Evolutionary conservation across 495 filamentous ascomycete genomes (phyloP).

Genomic region (Cercophora newfieldiana): DNA sequence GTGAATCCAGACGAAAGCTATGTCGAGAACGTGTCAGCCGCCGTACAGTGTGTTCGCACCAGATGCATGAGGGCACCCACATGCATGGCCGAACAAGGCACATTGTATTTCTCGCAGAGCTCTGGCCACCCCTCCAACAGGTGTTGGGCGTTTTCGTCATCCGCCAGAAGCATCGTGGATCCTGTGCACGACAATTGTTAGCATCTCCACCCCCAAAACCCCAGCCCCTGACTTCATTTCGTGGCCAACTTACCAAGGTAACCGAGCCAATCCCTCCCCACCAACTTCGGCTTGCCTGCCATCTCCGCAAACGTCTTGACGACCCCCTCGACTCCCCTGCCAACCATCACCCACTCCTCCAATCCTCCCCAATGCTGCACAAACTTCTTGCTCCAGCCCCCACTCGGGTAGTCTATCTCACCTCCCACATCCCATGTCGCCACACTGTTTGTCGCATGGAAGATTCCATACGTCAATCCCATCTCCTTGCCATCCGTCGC

Average conservation of each 20-base stretch:
- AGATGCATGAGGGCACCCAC: neutral
- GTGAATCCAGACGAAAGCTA: constrained; percentile 14
- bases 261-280: constrained; percentile 39
- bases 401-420: constrained; percentile 55
- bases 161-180: constrained; percentile 6
- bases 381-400: constrained; percentile 69
- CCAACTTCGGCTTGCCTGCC: constrained; percentile 62
- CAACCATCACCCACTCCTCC: constrained; percentile 68
- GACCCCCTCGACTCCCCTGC: constrained; percentile 62
- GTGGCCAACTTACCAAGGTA: constrained; percentile 17
- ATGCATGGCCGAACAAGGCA: constrained; percentile 16
- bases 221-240: constrained; percentile 49
- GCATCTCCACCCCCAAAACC: neutral
- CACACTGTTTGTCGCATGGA: constrained; percentile 63
- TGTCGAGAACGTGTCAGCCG: neutral
- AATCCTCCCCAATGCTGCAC: constrained; percentile 68
- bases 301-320: constrained; percentile 65
- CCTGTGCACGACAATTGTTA: neutral
- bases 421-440: constrained; percentile 67
- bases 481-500: constrained; percentile 55
- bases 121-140: constrained; percentile 5
- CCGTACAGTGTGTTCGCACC: neutral
- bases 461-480: constrained; percentile 50
- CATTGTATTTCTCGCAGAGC: neutral
- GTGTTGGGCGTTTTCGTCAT: constrained; percentile 3